Evolutionary conservation across 1,284 basidiomycete genomes (phyloP).

Genomic region (Waitea zeae): DNA sequence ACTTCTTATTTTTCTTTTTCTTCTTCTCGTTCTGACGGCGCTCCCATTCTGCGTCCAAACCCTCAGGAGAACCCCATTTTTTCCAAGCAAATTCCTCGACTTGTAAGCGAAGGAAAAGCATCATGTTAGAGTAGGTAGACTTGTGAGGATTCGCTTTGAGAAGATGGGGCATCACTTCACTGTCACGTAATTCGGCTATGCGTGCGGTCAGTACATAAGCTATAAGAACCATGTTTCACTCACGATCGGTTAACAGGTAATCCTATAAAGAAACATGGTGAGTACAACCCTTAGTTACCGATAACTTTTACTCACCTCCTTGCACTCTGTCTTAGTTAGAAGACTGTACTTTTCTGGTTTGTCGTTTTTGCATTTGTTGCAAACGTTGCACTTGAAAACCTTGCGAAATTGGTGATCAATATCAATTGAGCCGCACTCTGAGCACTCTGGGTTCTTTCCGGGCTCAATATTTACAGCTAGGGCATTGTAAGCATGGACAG

Average conservation of each 20-base stretch:
- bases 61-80: slow-evolving; percentile 94
- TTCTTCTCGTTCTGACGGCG: slow-evolving; percentile 71
- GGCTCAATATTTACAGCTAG: slow-evolving; percentile 53
- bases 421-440: slow-evolving; percentile 68
- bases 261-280: slow-evolving; percentile 31
- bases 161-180: slow-evolving; percentile 84
- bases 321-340: slow-evolving; percentile 97
- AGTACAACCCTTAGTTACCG: slow-evolving; percentile 2
- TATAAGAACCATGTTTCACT: slow-evolving; percentile 14
- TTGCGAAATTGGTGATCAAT: slow-evolving; percentile 71
- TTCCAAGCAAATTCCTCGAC: slow-evolving; percentile 95
- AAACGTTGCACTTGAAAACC: slow-evolving; percentile 74
- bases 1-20: slow-evolving; percentile 85
- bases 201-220: neutral
- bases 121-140: slow-evolving; percentile 97
- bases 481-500: slow-evolving; percentile 2
- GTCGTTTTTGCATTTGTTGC: slow-evolving; percentile 79
- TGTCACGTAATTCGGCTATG: slow-evolving; percentile 81
- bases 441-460: slow-evolving; percentile 63
- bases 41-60: slow-evolving; percentile 80
- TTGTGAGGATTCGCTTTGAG: slow-evolving; percentile 95
- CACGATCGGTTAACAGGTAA: slow-evolving; percentile 80
- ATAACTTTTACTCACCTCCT: slow-evolving; percentile 41
- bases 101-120: slow-evolving; percentile 90
- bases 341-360: slow-evolving; percentile 87